These are phyloP conservation scores for Mycena maculata DNA, from an alignment of 768 basidiomycete species.

Conservation along the genomic window DNA sequence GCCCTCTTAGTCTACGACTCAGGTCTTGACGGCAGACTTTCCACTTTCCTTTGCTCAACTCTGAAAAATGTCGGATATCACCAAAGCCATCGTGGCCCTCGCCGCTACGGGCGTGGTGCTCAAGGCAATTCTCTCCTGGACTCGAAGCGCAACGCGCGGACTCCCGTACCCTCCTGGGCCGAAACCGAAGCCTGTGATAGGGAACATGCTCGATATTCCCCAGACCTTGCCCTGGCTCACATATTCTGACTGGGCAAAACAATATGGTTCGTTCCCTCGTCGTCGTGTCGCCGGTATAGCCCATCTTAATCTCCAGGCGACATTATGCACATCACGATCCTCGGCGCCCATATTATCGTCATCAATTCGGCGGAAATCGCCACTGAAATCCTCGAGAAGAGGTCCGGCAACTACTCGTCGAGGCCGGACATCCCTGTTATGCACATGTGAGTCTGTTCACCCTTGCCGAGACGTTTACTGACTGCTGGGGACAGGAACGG, in stretches of 20 bases:
- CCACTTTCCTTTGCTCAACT: not conserved
- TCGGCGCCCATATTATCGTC: conserved; percentile 52
- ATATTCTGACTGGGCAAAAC: conserved; percentile 34
- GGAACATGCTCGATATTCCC: conserved; percentile 40
- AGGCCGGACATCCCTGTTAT: conserved; percentile 44
- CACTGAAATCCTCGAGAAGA: conserved; percentile 54
- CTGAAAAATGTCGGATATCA: conserved; percentile 23
- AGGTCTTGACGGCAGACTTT: not conserved
- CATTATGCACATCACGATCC: conserved; percentile 47
- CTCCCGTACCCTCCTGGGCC: conserved; percentile 44
- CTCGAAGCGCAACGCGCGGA: conserved; percentile 23
- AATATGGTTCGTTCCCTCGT: conserved; percentile 21
- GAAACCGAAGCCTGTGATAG: conserved; percentile 37
- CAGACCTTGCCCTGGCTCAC: conserved; percentile 37
- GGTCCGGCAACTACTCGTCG: conserved; percentile 55
- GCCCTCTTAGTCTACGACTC: too few species aligned
- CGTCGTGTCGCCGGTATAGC: not conserved
- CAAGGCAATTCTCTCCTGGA: conserved; percentile 18
- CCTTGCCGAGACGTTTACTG: too few species aligned
- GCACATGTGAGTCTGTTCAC: conserved; percentile 26
- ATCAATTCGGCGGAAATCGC: conserved; percentile 47
- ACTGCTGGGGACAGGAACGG: too few species aligned
- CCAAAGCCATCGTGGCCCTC: conserved; percentile 17
- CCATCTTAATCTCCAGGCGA: conserved; percentile 39
- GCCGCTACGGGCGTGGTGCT: conserved; percentile 20